A percentile compares a stretch with the other conserved stretches of the same genome.
Evolutionary conservation across 179 eudicot genomes (phyloP).

Genomic region (Corrigiola litoralis): DNA sequence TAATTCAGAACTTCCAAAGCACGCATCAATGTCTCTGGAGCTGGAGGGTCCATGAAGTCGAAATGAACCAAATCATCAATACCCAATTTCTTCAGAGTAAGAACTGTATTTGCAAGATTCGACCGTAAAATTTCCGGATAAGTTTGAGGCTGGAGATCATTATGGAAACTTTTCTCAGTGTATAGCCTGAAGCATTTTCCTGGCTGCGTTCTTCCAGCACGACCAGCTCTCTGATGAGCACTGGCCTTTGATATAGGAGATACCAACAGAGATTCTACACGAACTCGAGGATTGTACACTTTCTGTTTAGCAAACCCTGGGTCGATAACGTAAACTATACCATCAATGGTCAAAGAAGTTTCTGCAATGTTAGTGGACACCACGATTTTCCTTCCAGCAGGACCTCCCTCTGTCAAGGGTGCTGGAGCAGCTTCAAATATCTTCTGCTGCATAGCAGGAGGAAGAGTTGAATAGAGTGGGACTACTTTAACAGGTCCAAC

Average conservation of each 20-base stretch:
- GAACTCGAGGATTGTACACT: conserved; percentile 89
- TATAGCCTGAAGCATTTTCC: conserved; percentile 95
- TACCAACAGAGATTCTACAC: conserved; percentile 91
- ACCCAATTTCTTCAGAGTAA: conserved; percentile 88
- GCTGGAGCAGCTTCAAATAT: conserved; percentile 97
- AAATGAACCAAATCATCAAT: conserved; percentile 95
- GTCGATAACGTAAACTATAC: conserved; percentile 91
- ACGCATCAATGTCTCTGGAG: conserved; percentile 95
- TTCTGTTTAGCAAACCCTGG: conserved; percentile 96
- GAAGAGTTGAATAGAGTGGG: conserved; percentile 94
- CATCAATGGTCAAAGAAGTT: conserved; percentile 95
- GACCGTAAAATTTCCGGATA: conserved; percentile 94
- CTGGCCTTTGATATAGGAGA: conserved; percentile 99
- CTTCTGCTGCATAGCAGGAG: conserved; percentile 98
- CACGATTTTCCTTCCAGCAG: conserved; percentile 89
- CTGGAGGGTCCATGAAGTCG: conserved; percentile 99
- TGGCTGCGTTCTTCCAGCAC: conserved; percentile 99
- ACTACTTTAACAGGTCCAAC: conserved; percentile 88
- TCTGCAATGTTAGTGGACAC: conserved; percentile 96
- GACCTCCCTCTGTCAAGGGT: conserved; percentile 79
- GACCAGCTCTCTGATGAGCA: conserved; percentile 97
- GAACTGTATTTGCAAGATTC: conserved; percentile 91
- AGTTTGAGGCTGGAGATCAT: conserved; percentile 91
- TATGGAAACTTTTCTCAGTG: conserved; percentile 84
- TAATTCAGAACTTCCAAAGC: conserved; percentile 90